A percentile compares a stretch with the other conserved stretches of the same genome.
These are phyloP conservation scores for Obelidium mucronatum DNA, from an alignment of 192 early-diverging fungal species.

Conservation along the genomic window DNA sequence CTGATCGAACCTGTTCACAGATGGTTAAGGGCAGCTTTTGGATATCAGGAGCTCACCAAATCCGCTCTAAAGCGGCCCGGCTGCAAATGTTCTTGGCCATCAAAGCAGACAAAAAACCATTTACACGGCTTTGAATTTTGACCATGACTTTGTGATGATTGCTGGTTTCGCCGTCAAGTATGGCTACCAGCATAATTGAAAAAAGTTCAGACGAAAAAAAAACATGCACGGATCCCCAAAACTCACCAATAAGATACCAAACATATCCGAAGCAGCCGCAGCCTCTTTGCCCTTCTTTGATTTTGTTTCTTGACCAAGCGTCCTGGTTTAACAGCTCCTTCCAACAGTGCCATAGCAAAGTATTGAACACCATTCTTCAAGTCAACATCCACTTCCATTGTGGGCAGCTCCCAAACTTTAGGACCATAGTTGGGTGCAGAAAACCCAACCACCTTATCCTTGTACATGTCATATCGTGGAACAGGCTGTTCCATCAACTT, in stretches of 20 bases:
- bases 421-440: constrained; percentile 57
- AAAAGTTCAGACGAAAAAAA: no score
- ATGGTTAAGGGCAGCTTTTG: no score
- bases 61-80: constrained; percentile 34
- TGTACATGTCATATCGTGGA: constrained; percentile 63
- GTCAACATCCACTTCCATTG: constrained; percentile 47
- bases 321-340: constrained; percentile 50
- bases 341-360: constrained; percentile 60
- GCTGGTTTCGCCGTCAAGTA: constrained; percentile 47
- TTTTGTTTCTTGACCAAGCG: constrained; percentile 8
- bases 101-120: constrained; percentile 44
- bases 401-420: constrained; percentile 61
- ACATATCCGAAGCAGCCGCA: constrained; percentile 5
- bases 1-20: constrained; percentile 37
- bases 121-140: constrained; percentile 50
- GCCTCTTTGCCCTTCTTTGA: constrained; percentile 16
- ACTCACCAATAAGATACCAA: constrained; percentile 34
- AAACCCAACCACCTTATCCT: constrained; percentile 53
- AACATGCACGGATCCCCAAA: neutral
- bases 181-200: constrained; percentile 33
- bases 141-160: constrained; percentile 56
- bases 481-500: constrained; percentile 80
- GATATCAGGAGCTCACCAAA: constrained; percentile 50
- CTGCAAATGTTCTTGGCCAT: constrained; percentile 27
- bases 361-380: constrained; percentile 36